Percentiles rank a stretch among this genome's conserved stretches.
phyloP scores from a whole-genome alignment of 2,329 filamentous ascomycete species.

The Penicillium olsonii region DNA sequence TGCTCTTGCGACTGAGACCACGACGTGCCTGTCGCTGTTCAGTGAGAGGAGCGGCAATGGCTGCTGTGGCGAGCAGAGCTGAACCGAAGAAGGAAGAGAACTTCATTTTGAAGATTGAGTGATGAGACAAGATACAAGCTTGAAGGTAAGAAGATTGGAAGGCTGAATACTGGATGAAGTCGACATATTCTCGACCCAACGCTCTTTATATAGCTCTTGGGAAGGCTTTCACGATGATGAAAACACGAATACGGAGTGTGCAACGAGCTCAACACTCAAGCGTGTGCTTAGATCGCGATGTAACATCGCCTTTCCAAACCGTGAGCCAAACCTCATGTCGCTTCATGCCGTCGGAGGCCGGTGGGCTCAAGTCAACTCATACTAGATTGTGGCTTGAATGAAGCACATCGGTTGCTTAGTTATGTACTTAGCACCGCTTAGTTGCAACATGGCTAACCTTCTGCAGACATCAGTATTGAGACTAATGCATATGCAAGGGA shows the following conservation, averaged over 20 bases:
- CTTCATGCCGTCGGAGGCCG: conserved; percentile 7
- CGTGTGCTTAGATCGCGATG: background rate
- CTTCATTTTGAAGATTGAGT: conserved; percentile 51
- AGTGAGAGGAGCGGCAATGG: conserved; percentile 52
- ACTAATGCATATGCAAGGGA: too few relatives aligned
- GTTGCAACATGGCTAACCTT: background rate
- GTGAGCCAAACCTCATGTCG: background rate
- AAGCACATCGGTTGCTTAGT: background rate
- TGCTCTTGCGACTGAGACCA: conserved; percentile 29
- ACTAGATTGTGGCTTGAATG: background rate
- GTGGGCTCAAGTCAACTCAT: background rate
- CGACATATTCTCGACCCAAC: background rate
- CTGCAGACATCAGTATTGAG: background rate
- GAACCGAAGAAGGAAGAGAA: conserved; percentile 41
- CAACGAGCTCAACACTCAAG: background rate
- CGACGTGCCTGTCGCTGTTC: conserved; percentile 40
- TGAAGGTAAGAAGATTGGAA: background rate
- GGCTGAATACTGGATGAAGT: background rate
- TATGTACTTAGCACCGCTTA: too few relatives aligned
- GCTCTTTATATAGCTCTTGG: background rate
- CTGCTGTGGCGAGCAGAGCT: conserved; percentile 45
- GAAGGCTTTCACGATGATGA: background rate
- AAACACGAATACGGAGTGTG: too few relatives aligned
- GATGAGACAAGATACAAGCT: background rate
- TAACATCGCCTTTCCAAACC: background rate